These are phyloP conservation scores for Glaciozyma martinii DNA, from an alignment of 768 basidiomycete species.

Conservation along the genomic window DNA sequence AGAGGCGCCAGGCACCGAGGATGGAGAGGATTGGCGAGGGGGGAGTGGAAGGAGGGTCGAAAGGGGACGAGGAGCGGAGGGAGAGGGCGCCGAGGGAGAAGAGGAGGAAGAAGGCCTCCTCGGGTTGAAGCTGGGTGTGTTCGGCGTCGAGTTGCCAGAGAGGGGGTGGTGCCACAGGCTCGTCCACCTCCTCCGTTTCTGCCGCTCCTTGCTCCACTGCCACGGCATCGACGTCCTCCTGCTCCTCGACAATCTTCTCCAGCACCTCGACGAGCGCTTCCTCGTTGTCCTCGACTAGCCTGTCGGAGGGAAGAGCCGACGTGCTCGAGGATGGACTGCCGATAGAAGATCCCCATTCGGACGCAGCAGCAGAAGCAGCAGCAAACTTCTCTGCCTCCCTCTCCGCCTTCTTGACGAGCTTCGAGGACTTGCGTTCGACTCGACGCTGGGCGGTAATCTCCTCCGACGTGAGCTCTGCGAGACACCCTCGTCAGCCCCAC, in stretches of 20 bases:
- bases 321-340: not conserved
- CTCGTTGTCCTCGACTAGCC: not conserved
- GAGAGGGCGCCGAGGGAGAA: conserved; percentile 29
- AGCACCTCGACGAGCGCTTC: not conserved
- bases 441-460: conserved; percentile 82
- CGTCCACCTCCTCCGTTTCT: conserved; percentile 8
- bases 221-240: not conserved
- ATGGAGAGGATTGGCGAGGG: conserved; percentile 16
- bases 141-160: conserved; percentile 31
- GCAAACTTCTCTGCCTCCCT: conserved; percentile 52
- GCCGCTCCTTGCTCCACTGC: not conserved
- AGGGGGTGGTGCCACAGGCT: conserved; percentile 1
- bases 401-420: conserved; percentile 78
- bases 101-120: conserved; percentile 38
- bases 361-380: conserved; percentile 25
- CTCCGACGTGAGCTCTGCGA: conserved; percentile 68
- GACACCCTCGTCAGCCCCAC: not conserved
- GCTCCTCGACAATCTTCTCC: conserved; percentile 10
- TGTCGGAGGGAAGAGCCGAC: not conserved
- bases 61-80: not conserved
- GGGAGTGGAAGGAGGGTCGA: conserved; percentile 6
- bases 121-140: conserved; percentile 36
- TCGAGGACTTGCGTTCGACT: conserved; percentile 82
- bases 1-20: conserved; percentile 16
- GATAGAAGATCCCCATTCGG: conserved; percentile 4